A percentile compares a stretch with the other conserved stretches of the same genome.
Evolutionary conservation across 768 basidiomycete genomes (phyloP).

Genomic region (Pleurotus tuber-regium): DNA sequence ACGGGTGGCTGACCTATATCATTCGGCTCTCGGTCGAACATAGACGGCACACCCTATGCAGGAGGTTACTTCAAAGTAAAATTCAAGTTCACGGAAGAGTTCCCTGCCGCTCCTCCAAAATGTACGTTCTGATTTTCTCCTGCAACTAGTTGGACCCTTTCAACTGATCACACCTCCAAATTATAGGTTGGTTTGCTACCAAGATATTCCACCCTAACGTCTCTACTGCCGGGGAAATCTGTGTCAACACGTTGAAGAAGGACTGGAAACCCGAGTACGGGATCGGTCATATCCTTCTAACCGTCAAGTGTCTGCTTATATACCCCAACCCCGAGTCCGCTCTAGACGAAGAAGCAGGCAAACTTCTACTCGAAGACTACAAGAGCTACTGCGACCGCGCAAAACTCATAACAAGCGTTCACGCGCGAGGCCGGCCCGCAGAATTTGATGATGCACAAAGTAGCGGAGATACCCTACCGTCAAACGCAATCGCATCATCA

Average conservation of each 20-base stretch:
- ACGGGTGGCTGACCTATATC: conserved; percentile 23
- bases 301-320: conserved; percentile 93
- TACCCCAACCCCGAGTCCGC: conserved; percentile 97
- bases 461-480: conserved; percentile 25
- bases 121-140: conserved; percentile 49
- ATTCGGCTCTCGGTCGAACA: conserved; percentile 13
- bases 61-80: conserved; percentile 70
- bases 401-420: conserved; percentile 85
- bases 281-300: conserved; percentile 87
- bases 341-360: conserved; percentile 94
- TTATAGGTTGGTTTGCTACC: conserved; percentile 80
- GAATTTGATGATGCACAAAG: conserved; percentile 60
- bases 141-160: too few species aligned
- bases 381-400: conserved; percentile 85
- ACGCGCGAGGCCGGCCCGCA: conserved; percentile 72
- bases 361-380: conserved; percentile 87
- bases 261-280: conserved; percentile 94
- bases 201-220: conserved; percentile 99
- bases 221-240: conserved; percentile 86
- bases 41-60: conserved; percentile 65
- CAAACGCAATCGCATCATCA: conserved; percentile 30
- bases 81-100: conserved; percentile 92
- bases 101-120: conserved; percentile 91
- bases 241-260: conserved; percentile 96
- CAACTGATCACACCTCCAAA: too few species aligned